Evolutionary conservation across 2,329 filamentous ascomycete species (phyloP).

Genomic region (Seiridium cupressi): DNA sequence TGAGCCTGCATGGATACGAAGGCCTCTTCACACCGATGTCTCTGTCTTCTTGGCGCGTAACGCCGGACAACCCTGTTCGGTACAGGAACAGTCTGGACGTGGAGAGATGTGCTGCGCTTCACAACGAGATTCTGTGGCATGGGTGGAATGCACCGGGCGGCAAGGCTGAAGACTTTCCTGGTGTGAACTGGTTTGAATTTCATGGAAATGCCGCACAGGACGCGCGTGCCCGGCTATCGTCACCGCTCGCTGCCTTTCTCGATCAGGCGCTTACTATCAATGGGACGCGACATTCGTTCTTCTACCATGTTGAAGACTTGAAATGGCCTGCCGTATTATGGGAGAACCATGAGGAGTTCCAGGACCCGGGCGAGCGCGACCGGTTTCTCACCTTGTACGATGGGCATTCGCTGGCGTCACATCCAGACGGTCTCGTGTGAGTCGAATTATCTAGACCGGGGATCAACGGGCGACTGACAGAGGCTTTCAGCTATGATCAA

Average conservation of each 20-base stretch:
- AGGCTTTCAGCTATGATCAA: neutral
- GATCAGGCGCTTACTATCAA: neutral
- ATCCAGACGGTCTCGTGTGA: neutral
- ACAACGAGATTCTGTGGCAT: conserved; percentile 2
- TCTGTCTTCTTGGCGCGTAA: neutral
- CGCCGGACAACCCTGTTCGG: neutral
- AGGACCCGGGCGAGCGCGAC: neutral
- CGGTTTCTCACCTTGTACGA: neutral
- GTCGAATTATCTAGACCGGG: neutral
- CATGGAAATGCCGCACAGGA: neutral
- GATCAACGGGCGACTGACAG: neutral
- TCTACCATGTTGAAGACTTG: neutral
- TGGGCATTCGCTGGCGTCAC: neutral
- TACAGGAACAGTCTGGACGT: neutral
- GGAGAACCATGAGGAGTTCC: neutral
- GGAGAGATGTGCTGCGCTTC: neutral
- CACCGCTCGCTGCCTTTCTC: neutral
- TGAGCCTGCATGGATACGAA: neutral
- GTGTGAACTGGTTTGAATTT: neutral
- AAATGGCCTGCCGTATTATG: neutral
- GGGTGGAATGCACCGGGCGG: neutral
- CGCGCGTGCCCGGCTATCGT: neutral
- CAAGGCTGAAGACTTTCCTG: neutral
- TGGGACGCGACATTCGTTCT: neutral
- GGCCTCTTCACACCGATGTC: neutral